Evolutionary conservation across 108 stramenopile genomes (phyloP).

Genomic region (Seminavis robusta): DNA sequence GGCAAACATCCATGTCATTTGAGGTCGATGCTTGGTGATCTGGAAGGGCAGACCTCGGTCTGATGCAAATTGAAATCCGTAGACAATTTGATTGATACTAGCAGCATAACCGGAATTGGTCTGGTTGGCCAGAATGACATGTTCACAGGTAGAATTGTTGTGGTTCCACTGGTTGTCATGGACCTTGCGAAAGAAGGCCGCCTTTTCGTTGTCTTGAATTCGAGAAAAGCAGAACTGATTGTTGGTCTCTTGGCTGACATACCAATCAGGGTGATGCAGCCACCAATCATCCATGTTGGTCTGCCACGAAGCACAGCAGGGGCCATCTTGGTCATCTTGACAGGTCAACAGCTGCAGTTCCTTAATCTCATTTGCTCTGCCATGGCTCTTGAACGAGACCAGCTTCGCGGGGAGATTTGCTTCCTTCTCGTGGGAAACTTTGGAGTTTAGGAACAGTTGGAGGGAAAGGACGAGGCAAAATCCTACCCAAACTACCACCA

Average conservation of each 20-base stretch:
- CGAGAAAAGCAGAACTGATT: constrained; percentile 11
- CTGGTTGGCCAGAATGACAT: not conserved
- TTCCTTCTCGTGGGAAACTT: no score
- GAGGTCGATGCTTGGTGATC: not conserved
- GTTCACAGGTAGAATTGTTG: constrained; percentile 2
- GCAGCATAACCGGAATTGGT: constrained; percentile 5
- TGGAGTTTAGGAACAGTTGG: no score
- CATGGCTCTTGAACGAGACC: no score
- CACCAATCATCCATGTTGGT: constrained; percentile 18
- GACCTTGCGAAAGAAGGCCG: not conserved
- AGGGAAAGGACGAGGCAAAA: no score
- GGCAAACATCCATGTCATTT: constrained; percentile 4
- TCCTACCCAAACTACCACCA: no score
- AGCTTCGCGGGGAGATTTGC: no score
- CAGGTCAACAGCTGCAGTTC: no score
- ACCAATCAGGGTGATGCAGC: constrained; percentile 13
- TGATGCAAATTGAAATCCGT: constrained; percentile 3
- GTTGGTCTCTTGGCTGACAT: not conserved
- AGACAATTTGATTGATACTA: not conserved
- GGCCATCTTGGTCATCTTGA: not conserved
- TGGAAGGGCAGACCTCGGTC: not conserved
- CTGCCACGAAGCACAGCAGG: constrained; percentile 12
- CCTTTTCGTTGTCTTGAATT: not conserved
- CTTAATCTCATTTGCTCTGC: no score
- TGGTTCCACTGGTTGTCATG: not conserved